Conservation (phyloP, 129 eudicot species). For the Centrapalus pauciflorus region DNA sequence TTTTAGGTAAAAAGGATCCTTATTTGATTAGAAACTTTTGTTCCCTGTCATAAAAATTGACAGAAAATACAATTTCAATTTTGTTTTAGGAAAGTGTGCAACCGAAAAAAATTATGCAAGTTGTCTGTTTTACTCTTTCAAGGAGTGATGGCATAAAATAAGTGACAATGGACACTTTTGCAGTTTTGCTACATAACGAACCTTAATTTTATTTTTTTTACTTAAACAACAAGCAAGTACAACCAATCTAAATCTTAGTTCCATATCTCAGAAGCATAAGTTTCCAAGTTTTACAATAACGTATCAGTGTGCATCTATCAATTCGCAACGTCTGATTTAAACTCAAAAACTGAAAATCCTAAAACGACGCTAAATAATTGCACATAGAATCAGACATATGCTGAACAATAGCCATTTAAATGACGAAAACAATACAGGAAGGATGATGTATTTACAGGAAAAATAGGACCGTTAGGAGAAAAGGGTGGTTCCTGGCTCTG, state of each 20-base stretch:
- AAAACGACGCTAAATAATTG: not conserved
- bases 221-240: slow-evolving; percentile 7
- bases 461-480: slow-evolving; percentile 40
- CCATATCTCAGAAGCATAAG: not conserved
- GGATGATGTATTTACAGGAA: slow-evolving; percentile 10
- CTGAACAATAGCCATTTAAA: not conserved
- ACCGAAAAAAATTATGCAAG: not conserved
- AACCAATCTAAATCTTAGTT: slow-evolving; percentile 5
- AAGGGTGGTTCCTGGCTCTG: slow-evolving; percentile 28
- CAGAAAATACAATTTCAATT: no score
- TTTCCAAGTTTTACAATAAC: not conserved
- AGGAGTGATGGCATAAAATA: not conserved
- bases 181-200: not conserved
- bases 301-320: not conserved
- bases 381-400: not conserved
- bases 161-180: not conserved
- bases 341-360: not conserved
- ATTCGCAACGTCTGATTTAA: not conserved
- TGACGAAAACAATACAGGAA: not conserved
- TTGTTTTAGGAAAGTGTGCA: no score
- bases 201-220: not conserved
- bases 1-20: no score
- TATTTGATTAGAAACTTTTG: no score
- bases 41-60: no score
- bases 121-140: not conserved